Conservation (phyloP, 805 yeast genomes). For the Maudiozyma pseudohumilis region DNA sequence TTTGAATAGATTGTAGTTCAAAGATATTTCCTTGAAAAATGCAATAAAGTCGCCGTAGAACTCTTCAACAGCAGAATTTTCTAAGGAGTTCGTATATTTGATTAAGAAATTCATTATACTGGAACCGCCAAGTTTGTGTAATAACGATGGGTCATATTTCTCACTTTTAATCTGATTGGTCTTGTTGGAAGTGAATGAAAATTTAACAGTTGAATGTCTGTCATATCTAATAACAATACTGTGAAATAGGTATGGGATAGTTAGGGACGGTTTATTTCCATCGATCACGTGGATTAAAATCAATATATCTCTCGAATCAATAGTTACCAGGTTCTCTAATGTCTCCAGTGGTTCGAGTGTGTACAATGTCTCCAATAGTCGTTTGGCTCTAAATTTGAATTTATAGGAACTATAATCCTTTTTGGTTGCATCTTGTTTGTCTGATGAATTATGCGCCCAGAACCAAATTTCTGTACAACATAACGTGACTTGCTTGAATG, state of each 20-base stretch:
- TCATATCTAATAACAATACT: slow-evolving; percentile 23
- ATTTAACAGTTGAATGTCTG: slow-evolving; percentile 12
- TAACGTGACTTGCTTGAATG: slow-evolving; percentile 51
- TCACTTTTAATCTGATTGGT: slow-evolving; percentile 5
- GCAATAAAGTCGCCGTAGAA: slow-evolving; percentile 50
- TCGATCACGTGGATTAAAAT: slow-evolving; percentile 57
- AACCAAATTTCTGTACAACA: slow-evolving; percentile 61
- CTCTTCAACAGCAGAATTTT: slow-evolving; percentile 70
- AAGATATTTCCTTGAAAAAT: slow-evolving; percentile 51
- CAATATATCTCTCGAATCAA: slow-evolving; percentile 20
- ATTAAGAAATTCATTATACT: slow-evolving; percentile 45
- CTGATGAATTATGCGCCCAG: slow-evolving; percentile 32
- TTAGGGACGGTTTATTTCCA: slow-evolving; percentile 68
- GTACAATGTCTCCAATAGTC: slow-evolving; percentile 53
- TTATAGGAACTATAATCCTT: slow-evolving; percentile 40
- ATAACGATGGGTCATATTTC: slow-evolving; percentile 35
- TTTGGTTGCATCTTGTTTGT: slow-evolving; percentile 2
- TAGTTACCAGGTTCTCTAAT: slow-evolving; percentile 50
- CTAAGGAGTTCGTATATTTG: slow-evolving; percentile 54
- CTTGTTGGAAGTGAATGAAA: slow-evolving; percentile 10
- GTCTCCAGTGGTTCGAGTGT: slow-evolving; percentile 63
- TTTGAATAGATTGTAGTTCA: slow-evolving; percentile 39
- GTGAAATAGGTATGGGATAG: slow-evolving; percentile 58
- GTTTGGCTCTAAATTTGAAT: slow-evolving; percentile 60
- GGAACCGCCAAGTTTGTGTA: slow-evolving; percentile 36